Percentiles rank a stretch among this genome's conserved stretches.
Evolutionary conservation across 225 moss, liverwort and hornwort genomes (phyloP).

Genomic region (Bryum argenteum): DNA sequence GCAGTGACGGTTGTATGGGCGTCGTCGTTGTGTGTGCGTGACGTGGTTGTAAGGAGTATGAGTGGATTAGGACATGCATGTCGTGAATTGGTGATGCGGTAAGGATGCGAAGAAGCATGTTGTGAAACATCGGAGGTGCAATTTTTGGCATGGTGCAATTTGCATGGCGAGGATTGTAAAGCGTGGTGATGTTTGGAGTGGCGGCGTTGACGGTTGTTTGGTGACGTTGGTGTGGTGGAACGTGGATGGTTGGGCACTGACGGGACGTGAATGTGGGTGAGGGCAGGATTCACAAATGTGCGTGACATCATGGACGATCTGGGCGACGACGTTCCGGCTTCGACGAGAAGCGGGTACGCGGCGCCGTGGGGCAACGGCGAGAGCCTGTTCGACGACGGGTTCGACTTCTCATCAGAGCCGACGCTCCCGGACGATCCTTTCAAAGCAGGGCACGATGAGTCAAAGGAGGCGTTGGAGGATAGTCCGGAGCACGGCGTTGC

Average conservation of each 20-base stretch:
- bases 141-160: background rate
- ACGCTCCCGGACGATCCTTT: constrained; percentile 46
- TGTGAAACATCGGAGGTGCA: background rate
- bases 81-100: background rate
- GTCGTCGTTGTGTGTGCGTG: background rate
- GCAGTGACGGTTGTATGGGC: background rate
- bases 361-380: constrained; percentile 76
- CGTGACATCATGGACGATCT: constrained; percentile 87
- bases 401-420: constrained; percentile 68
- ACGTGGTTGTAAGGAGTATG: background rate
- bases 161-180: background rate
- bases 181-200: background rate
- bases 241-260: constrained; percentile 1
- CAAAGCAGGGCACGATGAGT: constrained; percentile 50
- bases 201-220: background rate
- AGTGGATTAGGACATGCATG: background rate
- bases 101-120: background rate
- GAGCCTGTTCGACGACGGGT: constrained; percentile 65
- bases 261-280: constrained; percentile 20
- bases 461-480: constrained; percentile 56
- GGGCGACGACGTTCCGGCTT: constrained; percentile 47
- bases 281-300: constrained; percentile 75
- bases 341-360: constrained; percentile 33
- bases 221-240: background rate
- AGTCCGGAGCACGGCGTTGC: constrained; percentile 52